Conservation (phyloP, 768 basidiomycete species). For the Candolleomyces aberdarensis region DNA sequence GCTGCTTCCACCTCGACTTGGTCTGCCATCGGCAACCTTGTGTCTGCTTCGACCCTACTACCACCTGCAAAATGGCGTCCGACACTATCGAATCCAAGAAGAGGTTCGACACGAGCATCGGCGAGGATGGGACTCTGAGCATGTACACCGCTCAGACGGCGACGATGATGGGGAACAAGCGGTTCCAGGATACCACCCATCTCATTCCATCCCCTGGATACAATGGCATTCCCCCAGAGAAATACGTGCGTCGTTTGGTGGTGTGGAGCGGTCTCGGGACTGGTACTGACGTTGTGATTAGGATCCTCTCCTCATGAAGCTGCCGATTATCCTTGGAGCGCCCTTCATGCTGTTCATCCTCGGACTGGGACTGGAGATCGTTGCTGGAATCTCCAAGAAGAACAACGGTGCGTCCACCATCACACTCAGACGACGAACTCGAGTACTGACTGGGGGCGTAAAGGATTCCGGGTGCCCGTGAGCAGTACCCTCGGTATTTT, state of each 20-base stretch:
- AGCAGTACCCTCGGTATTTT: conserved; percentile 54
- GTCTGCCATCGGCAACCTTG: no score
- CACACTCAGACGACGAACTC: neutral
- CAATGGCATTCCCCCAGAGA: conserved; percentile 27
- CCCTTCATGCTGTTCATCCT: conserved; percentile 42
- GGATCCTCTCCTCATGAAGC: conserved; percentile 32
- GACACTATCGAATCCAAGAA: no score
- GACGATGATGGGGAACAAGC: conserved; percentile 21
- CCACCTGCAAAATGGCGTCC: no score
- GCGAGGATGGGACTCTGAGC: neutral
- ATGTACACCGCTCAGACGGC: neutral
- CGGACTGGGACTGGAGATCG: conserved; percentile 48
- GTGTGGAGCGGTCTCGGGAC: neutral
- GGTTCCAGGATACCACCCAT: conserved; percentile 43
- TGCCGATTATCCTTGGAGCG: conserved; percentile 34
- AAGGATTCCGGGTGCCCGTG: conserved; percentile 53
- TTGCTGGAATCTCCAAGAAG: conserved; percentile 36
- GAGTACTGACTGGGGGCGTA: neutral
- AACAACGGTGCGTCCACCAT: conserved; percentile 34
- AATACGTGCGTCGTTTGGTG: conserved; percentile 38
- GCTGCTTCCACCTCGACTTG: no score
- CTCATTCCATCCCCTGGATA: conserved; percentile 45
- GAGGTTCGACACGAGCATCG: neutral
- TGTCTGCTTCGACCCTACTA: no score
- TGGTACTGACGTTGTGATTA: conserved; percentile 9